These are phyloP conservation scores for Psophocarpus tetragonolobus DNA, from an alignment of 306 rosid species.

Conservation along the genomic window DNA sequence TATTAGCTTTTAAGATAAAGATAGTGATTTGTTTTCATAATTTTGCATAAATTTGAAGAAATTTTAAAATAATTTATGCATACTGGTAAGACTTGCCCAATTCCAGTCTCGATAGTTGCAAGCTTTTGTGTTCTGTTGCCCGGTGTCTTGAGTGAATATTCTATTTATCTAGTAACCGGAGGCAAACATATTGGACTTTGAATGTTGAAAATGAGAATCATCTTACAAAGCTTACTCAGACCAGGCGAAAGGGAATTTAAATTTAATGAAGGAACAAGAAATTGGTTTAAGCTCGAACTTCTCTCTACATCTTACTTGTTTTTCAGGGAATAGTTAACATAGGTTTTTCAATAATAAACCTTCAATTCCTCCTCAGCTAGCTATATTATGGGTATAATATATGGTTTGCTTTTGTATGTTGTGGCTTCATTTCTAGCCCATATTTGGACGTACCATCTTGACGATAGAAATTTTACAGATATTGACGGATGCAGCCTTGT, in stretches of 20 bases:
- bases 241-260: neutral
- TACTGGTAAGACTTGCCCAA: constrained; percentile 4
- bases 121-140: neutral
- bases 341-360: constrained; percentile 7
- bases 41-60: constrained; percentile 8
- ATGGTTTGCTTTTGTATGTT: constrained; percentile 1
- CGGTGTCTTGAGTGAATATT: neutral
- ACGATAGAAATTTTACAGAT: constrained; percentile 51
- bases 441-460: constrained; percentile 10
- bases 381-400: neutral
- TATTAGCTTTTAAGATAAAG: neutral
- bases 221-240: constrained; percentile 6
- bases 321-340: neutral
- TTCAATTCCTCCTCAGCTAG: neutral
- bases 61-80: neutral
- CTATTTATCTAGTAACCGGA: neutral
- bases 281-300: neutral
- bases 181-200: neutral
- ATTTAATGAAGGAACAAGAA: neutral
- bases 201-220: constrained; percentile 9
- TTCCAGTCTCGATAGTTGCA: neutral
- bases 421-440: neutral
- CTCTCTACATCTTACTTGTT: constrained; percentile 3
- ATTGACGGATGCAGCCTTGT: constrained; percentile 89
- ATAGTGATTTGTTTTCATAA: neutral